Conservation (phyloP, 176 grass and related monocot genomes). For the Saccharum officinarum region DNA sequence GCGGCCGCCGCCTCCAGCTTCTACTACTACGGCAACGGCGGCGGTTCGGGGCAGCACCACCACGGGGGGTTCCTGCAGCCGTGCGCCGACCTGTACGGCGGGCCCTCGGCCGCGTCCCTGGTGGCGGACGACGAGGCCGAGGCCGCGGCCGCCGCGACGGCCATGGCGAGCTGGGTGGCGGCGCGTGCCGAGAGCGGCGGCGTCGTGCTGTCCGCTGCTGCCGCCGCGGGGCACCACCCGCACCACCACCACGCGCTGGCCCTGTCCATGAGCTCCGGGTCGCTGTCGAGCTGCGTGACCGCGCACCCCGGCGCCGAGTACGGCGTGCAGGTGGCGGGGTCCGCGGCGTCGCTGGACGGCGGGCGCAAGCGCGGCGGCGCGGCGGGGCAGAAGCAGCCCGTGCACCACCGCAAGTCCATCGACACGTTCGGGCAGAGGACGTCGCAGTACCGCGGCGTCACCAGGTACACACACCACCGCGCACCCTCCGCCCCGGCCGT, state of each 20-base stretch:
- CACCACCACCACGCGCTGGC: constrained; percentile 68
- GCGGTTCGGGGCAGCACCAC: not conserved
- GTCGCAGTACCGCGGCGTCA: constrained; percentile 97
- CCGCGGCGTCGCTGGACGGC: constrained; percentile 28
- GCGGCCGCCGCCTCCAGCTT: constrained; percentile 44
- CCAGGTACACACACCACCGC: constrained; percentile 46
- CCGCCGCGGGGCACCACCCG: constrained; percentile 18
- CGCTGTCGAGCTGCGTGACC: constrained; percentile 79
- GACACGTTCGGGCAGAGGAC: constrained; percentile 98
- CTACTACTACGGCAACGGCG: constrained; percentile 56
- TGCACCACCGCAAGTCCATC: constrained; percentile 97
- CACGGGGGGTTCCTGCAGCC: constrained; percentile 48
- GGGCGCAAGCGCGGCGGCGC: constrained; percentile 68
- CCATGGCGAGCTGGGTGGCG: constrained; percentile 50
- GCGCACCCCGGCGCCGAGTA: constrained; percentile 29
- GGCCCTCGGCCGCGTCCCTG: not conserved
- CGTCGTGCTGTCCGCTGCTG: not conserved
- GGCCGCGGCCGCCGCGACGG: constrained; percentile 31
- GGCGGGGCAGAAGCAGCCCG: constrained; percentile 75
- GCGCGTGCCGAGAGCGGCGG: constrained; percentile 7
- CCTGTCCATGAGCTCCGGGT: constrained; percentile 88
- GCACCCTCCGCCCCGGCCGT: too few species aligned
- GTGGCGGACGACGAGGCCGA: constrained; percentile 28
- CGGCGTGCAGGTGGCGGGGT: not conserved
- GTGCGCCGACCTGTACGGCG: constrained; percentile 55